Conservation (phyloP, 257 asterid genomes). For the Solanum appendiculatum region DNA sequence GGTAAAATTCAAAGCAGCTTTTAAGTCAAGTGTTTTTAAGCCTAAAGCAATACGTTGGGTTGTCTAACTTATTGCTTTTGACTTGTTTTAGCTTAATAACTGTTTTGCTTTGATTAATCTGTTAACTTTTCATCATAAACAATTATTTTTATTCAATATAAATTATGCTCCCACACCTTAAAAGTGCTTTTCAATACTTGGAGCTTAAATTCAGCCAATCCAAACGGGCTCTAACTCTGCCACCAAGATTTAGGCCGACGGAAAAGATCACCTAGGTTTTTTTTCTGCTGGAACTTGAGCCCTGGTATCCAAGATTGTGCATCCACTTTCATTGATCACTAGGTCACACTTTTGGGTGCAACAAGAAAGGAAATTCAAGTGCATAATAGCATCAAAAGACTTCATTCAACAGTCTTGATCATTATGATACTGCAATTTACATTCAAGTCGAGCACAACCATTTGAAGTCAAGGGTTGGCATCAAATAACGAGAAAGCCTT, state of each 20-base stretch:
- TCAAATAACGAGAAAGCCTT: background rate
- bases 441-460: background rate
- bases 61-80: too few relatives aligned
- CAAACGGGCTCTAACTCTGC: background rate
- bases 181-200: background rate
- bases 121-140: background rate
- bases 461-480: background rate
- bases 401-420: background rate
- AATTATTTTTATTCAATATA: background rate
- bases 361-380: background rate
- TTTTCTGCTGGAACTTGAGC: background rate
- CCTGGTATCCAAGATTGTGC: background rate
- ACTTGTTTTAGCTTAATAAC: too few relatives aligned
- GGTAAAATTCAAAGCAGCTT: too few relatives aligned
- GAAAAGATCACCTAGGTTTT: background rate
- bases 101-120: too few relatives aligned
- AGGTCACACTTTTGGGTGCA: background rate
- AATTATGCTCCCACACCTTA: background rate
- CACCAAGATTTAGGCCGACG: background rate
- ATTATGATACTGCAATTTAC: background rate
- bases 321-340: background rate
- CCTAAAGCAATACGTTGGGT: too few relatives aligned
- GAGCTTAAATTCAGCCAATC: background rate
- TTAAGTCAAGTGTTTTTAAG: too few relatives aligned
- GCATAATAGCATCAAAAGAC: background rate